Conservation (phyloP, 805 yeast genomes). For the Metschnikowia chrysomelidarum region DNA sequence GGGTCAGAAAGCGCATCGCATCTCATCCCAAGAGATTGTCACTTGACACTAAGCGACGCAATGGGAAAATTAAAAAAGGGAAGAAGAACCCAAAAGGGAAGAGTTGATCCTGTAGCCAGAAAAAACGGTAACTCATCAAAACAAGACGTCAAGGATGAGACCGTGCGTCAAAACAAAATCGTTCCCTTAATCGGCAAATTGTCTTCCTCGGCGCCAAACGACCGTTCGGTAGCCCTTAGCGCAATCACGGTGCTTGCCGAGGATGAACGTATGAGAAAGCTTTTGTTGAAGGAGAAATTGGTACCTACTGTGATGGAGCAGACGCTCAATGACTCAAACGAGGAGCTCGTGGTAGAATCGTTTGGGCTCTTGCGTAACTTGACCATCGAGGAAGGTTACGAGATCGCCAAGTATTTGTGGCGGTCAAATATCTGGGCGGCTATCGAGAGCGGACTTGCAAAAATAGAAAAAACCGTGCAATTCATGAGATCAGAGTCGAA, state of each 20-base stretch:
- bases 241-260: slow-evolving; percentile 72
- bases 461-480: slow-evolving; percentile 49
- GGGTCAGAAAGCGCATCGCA: slow-evolving; percentile 10
- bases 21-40: slow-evolving; percentile 7
- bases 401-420: slow-evolving; percentile 71
- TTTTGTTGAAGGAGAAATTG: slow-evolving; percentile 69
- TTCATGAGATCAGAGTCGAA: slow-evolving; percentile 30
- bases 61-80: slow-evolving; percentile 80
- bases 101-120: slow-evolving; percentile 35
- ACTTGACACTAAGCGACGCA: slow-evolving; percentile 3
- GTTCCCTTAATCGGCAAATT: slow-evolving; percentile 68
- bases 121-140: slow-evolving; percentile 18
- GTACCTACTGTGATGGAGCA: slow-evolving; percentile 62
- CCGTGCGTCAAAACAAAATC: slow-evolving; percentile 52
- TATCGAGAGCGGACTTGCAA: slow-evolving; percentile 50
- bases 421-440: slow-evolving; percentile 73
- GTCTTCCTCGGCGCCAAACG: slow-evolving; percentile 61
- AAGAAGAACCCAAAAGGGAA: slow-evolving; percentile 35
- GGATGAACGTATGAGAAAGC: slow-evolving; percentile 58
- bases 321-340: slow-evolving; percentile 60
- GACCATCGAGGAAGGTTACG: slow-evolving; percentile 85
- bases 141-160: slow-evolving; percentile 42
- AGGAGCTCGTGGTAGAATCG: slow-evolving; percentile 76
- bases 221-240: slow-evolving; percentile 72
- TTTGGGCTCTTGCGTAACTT: slow-evolving; percentile 79